phyloP scores from a whole-genome alignment of 2,329 filamentous ascomycete species.

The Botrytis sinoallii region DNA sequence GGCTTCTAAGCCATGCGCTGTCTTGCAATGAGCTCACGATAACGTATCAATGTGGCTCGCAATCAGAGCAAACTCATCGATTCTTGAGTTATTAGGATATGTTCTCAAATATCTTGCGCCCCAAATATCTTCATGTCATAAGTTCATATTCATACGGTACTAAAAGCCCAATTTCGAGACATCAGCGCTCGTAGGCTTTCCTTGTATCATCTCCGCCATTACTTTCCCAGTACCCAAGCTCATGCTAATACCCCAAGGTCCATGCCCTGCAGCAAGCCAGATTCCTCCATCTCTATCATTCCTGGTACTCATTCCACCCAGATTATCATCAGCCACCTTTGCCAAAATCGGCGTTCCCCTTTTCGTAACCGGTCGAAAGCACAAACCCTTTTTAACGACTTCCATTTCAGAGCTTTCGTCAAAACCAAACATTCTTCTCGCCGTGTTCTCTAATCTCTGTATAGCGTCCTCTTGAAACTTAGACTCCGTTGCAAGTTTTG shows the following conservation, averaged over 20 bases:
- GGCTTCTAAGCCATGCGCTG: not conserved
- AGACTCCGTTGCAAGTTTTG: constrained; percentile 50
- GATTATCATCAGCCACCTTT: constrained; percentile 52
- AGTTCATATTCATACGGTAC: not conserved
- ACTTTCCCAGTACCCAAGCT: constrained; percentile 67
- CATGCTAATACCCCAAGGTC: constrained; percentile 69
- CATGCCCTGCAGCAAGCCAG: constrained; percentile 69
- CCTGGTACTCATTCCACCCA: constrained; percentile 48
- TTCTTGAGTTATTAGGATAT: no score
- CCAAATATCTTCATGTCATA: not conserved
- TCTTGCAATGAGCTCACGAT: not conserved
- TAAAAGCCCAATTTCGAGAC: constrained; percentile 49
- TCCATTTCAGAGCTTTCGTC: constrained; percentile 52
- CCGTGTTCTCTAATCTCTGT: constrained; percentile 48
- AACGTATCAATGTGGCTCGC: not conserved
- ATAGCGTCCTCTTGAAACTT: constrained; percentile 48
- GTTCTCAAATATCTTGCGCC: not conserved
- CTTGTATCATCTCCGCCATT: constrained; percentile 67
- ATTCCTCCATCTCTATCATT: constrained; percentile 55
- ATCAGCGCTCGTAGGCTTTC: constrained; percentile 55
- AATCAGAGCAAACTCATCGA: not conserved
- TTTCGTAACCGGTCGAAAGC: constrained; percentile 68
- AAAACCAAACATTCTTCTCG: constrained; percentile 47
- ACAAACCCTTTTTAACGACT: constrained; percentile 62
- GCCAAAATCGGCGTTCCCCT: constrained; percentile 62